A percentile compares a stretch with the other conserved stretches of the same genome.
Conservation (phyloP, 306 rosid genomes). For the Prunus mume region DNA sequence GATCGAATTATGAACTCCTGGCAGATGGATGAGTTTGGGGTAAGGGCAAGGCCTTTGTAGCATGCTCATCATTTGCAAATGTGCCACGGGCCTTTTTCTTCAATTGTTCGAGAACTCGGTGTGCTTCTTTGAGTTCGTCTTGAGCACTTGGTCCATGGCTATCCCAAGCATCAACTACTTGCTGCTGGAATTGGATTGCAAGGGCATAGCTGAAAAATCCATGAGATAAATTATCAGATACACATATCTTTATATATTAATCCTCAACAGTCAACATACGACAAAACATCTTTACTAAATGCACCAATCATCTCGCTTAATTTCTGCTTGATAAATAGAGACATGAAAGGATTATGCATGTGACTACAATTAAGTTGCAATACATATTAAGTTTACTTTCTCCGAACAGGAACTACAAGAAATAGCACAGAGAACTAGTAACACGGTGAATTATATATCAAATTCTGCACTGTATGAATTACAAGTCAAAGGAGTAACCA, state of each 20-base stretch:
- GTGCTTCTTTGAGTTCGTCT: slow-evolving; percentile 75
- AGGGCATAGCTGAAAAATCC: slow-evolving; percentile 64
- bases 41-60: slow-evolving; percentile 61
- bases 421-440: neutral
- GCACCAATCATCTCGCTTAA: neutral
- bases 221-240: slow-evolving; percentile 11
- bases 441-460: neutral
- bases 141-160: slow-evolving; percentile 77
- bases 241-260: neutral
- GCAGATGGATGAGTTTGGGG: slow-evolving; percentile 39
- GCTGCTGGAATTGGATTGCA: slow-evolving; percentile 83
- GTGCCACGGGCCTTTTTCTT: slow-evolving; percentile 57
- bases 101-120: slow-evolving; percentile 52
- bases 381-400: neutral
- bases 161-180: slow-evolving; percentile 88
- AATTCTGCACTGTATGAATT: too few relatives aligned
- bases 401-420: neutral
- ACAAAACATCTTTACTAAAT: neutral
- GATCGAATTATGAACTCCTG: slow-evolving; percentile 29
- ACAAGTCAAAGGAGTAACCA: neutral
- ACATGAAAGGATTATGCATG: neutral
- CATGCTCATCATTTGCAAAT: slow-evolving; percentile 35
- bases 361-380: neutral
- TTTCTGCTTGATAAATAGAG: neutral
- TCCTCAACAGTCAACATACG: neutral